Evolutionary conservation across 345 rosid species (phyloP).

Genomic region (Eucalyptus rudis): DNA sequence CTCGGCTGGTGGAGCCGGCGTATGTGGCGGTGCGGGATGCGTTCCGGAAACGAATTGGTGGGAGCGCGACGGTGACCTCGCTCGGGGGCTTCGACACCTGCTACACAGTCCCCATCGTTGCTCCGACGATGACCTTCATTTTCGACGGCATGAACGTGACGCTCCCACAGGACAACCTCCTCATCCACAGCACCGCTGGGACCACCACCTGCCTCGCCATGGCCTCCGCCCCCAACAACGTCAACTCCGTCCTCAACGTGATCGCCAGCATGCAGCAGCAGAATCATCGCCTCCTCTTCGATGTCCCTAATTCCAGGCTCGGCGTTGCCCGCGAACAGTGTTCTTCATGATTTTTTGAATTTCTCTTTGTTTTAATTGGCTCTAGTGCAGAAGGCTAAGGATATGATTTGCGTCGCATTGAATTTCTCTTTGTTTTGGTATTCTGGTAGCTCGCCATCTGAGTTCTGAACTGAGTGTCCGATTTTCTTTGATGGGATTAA

Average conservation of each 20-base stretch:
- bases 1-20: slow-evolving; percentile 64
- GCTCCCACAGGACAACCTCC: slow-evolving; percentile 58
- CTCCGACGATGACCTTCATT: slow-evolving; percentile 73
- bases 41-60: slow-evolving; percentile 39
- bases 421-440: background rate
- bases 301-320: slow-evolving; percentile 69
- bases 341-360: slow-evolving; percentile 9
- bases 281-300: slow-evolving; percentile 76
- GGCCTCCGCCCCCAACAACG: slow-evolving; percentile 77
- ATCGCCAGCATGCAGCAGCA: slow-evolving; percentile 98
- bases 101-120: slow-evolving; percentile 50
- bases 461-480: background rate
- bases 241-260: slow-evolving; percentile 81
- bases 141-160: slow-evolving; percentile 89
- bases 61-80: slow-evolving; percentile 39
- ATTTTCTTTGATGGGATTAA: background rate
- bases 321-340: slow-evolving; percentile 83
- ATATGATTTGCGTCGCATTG: background rate
- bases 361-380: background rate
- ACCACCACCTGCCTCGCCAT: slow-evolving; percentile 74
- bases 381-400: background rate
- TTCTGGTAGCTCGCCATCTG: background rate
- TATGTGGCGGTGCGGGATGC: slow-evolving; percentile 63
- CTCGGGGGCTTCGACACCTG: slow-evolving; percentile 97
- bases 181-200: slow-evolving; percentile 81